Conservation (phyloP, 2,329 filamentous ascomycete genomes). For the Neoascochyta sp. region DNA sequence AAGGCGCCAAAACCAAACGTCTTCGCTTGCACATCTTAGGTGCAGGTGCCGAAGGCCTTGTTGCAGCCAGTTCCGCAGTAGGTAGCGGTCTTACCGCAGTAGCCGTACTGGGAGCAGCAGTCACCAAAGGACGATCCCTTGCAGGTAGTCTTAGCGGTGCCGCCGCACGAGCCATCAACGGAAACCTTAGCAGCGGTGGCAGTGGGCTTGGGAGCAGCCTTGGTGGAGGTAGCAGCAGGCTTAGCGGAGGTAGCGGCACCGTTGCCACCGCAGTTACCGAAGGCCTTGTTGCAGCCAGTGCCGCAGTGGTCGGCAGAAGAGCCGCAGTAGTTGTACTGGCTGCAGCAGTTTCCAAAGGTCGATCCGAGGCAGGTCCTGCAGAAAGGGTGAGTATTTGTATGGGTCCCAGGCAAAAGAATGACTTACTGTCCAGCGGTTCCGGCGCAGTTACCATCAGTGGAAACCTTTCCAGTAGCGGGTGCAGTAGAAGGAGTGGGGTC, state of each 20-base stretch:
- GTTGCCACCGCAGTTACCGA: slow-evolving; percentile 24
- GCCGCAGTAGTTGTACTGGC: slow-evolving; percentile 41
- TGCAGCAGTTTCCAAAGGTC: slow-evolving; percentile 47
- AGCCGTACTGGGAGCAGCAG: slow-evolving; percentile 46
- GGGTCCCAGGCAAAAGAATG: slow-evolving; percentile 9
- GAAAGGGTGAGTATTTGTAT: too few species aligned
- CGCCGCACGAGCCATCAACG: slow-evolving; percentile 26
- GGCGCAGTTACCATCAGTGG: slow-evolving; percentile 43
- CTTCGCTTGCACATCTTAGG: too few species aligned
- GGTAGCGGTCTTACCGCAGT: slow-evolving; percentile 34
- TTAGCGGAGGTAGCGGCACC: slow-evolving; percentile 4
- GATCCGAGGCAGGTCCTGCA: slow-evolving; percentile 45
- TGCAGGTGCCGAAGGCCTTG: slow-evolving; percentile 24
- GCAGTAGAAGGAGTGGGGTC: slow-evolving; percentile 12
- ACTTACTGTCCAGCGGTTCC: slow-evolving; percentile 33
- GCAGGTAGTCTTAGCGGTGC: slow-evolving; percentile 36
- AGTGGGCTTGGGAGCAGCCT: slow-evolving; percentile 5
- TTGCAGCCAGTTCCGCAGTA: slow-evolving; percentile 35
- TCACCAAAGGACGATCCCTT: slow-evolving; percentile 42
- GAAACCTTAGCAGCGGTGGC: slow-evolving; percentile 15
- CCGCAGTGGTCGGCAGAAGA: slow-evolving; percentile 26
- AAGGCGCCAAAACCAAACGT: too few species aligned
- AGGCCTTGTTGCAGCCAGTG: slow-evolving; percentile 32
- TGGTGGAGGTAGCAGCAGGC: slow-evolving; percentile 3
- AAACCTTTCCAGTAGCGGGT: slow-evolving; percentile 27